phyloP scores from a whole-genome alignment of 2,329 filamentous ascomycete genomes.

The Phyllosticta citrichinensis region DNA sequence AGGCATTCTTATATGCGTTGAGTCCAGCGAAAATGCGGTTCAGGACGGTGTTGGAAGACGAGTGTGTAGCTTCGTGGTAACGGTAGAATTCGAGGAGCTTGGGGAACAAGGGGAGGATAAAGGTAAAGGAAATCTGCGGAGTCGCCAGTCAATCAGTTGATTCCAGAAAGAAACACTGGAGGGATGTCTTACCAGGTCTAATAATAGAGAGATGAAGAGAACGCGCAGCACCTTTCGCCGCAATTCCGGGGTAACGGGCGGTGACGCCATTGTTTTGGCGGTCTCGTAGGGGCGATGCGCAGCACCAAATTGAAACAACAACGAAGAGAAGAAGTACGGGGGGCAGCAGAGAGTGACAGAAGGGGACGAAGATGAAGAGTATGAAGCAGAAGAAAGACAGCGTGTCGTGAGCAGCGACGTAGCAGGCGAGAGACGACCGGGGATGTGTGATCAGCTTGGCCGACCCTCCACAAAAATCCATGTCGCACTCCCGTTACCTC shows the following conservation, averaged over 20 bases:
- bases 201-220: conserved; percentile 76
- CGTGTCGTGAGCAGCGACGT: not conserved
- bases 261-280: not conserved
- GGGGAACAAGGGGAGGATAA: conserved; percentile 93
- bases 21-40: conserved; percentile 71
- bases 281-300: not conserved
- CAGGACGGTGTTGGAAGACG: conserved; percentile 53
- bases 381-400: not conserved
- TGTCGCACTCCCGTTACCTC: not conserved
- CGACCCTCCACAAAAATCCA: not conserved
- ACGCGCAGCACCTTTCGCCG: conserved; percentile 79
- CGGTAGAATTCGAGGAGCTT: conserved; percentile 95
- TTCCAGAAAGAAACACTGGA: not conserved
- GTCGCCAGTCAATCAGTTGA: not conserved
- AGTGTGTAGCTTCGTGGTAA: conserved; percentile 57
- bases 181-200: conserved; percentile 61
- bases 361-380: not conserved
- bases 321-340: not conserved
- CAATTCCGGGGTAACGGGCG: conserved; percentile 33
- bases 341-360: not conserved
- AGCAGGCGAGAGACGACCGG: not conserved
- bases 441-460: not conserved
- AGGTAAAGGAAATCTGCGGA: conserved; percentile 85
- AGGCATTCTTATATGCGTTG: conserved; percentile 90
- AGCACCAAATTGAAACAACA: not conserved